Percentiles rank a stretch among this genome's conserved stretches.
phyloP scores from a whole-genome alignment of 441 rosid genomes.

The Raphanus hybrid region DNA sequence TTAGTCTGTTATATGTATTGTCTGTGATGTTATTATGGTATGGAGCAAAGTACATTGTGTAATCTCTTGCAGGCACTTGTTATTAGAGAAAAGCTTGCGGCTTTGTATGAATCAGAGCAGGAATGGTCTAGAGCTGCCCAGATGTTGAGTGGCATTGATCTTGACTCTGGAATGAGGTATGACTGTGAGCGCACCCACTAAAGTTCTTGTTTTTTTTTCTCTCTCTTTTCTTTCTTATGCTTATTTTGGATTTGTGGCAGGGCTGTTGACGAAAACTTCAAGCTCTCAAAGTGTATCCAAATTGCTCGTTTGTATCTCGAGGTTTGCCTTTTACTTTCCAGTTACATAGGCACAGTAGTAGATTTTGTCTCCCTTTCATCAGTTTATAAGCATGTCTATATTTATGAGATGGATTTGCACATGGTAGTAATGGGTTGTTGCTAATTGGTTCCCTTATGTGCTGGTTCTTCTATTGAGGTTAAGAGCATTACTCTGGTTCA shows the following conservation, averaged over 20 bases:
- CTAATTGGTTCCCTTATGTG: constrained; percentile 1
- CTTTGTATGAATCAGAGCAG: constrained; percentile 87
- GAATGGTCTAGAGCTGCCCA: constrained; percentile 99
- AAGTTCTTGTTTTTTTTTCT: not conserved
- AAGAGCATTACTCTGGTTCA: constrained; percentile 6
- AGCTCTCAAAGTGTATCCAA: constrained; percentile 95
- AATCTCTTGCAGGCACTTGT: constrained; percentile 86
- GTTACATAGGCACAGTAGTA: not conserved
- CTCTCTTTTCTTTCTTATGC: not conserved
- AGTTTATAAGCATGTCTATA: not conserved
- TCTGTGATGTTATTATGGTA: not conserved
- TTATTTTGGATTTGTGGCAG: constrained; percentile 39
- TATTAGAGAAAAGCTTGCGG: constrained; percentile 97
- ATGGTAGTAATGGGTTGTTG: not conserved
- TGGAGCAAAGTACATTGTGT: constrained; percentile 27
- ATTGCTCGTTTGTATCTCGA: constrained; percentile 97
- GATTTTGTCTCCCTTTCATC: constrained; percentile 18
- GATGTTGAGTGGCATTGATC: constrained; percentile 98
- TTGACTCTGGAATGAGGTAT: constrained; percentile 98
- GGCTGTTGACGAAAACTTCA: constrained; percentile 86
- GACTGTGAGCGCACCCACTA: constrained; percentile 18
- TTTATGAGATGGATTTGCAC: constrained; percentile 2
- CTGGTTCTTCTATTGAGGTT: not conserved
- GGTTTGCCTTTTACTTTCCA: constrained; percentile 52
- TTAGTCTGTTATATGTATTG: not conserved